Base-by-base conservation (phyloP, 2,329 filamentous ascomycete species). In the Pseudomassariella vexata region DNA sequence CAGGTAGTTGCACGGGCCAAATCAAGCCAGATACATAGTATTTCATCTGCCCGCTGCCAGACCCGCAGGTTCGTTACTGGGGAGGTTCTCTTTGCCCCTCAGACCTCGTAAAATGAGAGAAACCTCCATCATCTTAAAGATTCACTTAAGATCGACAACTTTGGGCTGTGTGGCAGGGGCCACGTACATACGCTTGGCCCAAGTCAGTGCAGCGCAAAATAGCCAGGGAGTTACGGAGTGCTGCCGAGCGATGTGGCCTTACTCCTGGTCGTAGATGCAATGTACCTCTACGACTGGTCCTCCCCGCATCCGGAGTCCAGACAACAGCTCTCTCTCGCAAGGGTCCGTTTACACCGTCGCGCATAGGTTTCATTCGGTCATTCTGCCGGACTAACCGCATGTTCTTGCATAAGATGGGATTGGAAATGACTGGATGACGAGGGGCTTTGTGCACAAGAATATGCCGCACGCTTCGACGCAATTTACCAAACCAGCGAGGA, bases 351-450 rank as follows among this genome's bases (percentile, higher is more conserved):
- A n/a, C n/a, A n/a, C n/a, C n/a, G n/a, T n/a, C 30, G 18, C n/a
- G 30, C 14, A 24, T 20, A 23, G 30, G 10, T 14, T 9, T 17
- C 30, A 24, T 17, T 32, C 30, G 30, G 30, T n/a, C 22, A 14
- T 24, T 17, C 12, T 32, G 30, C 30, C 30, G 30, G 25, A 32
- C 30, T 20, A 32, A 24, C 30, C 30, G 30, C 20, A 19, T 22
- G 17, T 11, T 12, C 25, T 24, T 18, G 21, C 30, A 12, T 30
- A 11, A 10, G 18, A n/a, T 16, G 28, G 28, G 19, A 30, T 9
- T 21, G 28, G 11, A 9, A 22, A 8, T 30, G 28, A 30, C 24
- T 30, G 28, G 28, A 11, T 10, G 19, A 30, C 9, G 24, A 27
- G 11, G 24, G 5, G 12, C 27, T 12, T 15, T 12, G n/a, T 27